These are phyloP conservation scores for Vaccinium macrocarpon DNA, from an alignment of 148 eudicot species.

Conservation along the genomic window DNA sequence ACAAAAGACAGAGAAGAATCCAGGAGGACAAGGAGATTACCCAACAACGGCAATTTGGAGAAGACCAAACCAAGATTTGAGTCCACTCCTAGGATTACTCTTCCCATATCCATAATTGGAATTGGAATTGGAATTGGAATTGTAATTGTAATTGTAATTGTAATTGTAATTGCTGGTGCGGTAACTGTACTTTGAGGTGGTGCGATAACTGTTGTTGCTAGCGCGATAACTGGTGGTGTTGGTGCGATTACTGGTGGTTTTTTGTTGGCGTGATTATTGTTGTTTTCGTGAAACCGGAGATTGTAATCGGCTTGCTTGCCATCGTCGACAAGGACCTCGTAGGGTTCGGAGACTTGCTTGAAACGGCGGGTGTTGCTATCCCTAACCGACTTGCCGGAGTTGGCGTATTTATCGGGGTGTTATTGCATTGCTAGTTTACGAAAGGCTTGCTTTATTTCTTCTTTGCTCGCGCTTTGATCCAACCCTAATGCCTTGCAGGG, in stretches of 20 bases:
- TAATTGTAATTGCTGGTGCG: too few relatives aligned
- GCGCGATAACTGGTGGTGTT: not conserved
- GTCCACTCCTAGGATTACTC: too few relatives aligned
- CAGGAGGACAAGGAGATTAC: too few relatives aligned
- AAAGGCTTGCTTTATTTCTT: slow-evolving; percentile 71
- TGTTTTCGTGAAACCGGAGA: not conserved
- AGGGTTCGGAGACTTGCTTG: not conserved
- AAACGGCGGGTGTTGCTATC: slow-evolving; percentile 22
- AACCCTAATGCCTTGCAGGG: too few relatives aligned
- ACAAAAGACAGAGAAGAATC: too few relatives aligned
- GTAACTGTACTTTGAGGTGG: too few relatives aligned
- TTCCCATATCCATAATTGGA: too few relatives aligned
- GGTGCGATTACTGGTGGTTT: not conserved
- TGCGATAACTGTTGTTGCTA: not conserved
- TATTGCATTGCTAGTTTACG: slow-evolving; percentile 66
- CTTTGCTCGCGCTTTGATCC: slow-evolving; percentile 22
- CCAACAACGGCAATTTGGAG: too few relatives aligned
- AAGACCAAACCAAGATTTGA: too few relatives aligned
- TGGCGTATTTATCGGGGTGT: slow-evolving; percentile 83
- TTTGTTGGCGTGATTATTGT: not conserved
- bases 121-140: too few relatives aligned
- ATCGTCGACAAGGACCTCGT: not conserved
- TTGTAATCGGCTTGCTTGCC: too few relatives aligned
- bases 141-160: too few relatives aligned
- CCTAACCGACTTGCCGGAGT: slow-evolving; percentile 43